phyloP scores from a whole-genome alignment of 2,329 filamentous ascomycete genomes.

The Tolypocladium tundrense region DNA sequence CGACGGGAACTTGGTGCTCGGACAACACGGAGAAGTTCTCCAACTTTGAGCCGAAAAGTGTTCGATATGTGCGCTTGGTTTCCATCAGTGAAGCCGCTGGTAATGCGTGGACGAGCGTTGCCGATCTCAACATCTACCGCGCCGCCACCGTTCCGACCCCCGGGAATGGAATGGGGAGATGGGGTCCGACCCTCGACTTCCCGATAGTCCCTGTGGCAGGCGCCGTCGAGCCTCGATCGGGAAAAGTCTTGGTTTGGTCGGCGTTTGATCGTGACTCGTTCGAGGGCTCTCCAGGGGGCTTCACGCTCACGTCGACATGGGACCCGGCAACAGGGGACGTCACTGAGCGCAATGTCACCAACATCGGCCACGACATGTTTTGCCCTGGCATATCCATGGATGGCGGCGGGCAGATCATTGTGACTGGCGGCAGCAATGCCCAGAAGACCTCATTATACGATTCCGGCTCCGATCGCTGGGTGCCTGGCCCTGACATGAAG shows the following conservation, averaged over 20 bases:
- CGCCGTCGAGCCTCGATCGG: constrained; percentile 1
- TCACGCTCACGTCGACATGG: constrained; percentile 8
- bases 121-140: constrained; percentile 20
- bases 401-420: constrained; percentile 35
- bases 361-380: constrained; percentile 45
- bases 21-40: constrained; percentile 19
- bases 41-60: constrained; percentile 18
- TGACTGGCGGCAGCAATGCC: constrained; percentile 43
- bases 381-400: constrained; percentile 38
- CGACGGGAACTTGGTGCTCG: constrained; percentile 17
- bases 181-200: constrained; percentile 24
- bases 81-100: constrained; percentile 18
- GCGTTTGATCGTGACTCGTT: constrained; percentile 7
- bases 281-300: constrained; percentile 3
- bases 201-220: constrained; percentile 21
- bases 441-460: constrained; percentile 38
- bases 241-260: constrained; percentile 4
- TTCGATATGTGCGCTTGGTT: constrained; percentile 18
- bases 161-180: constrained; percentile 15
- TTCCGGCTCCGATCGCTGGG: constrained; percentile 26
- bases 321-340: constrained; percentile 9
- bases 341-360: constrained; percentile 17
- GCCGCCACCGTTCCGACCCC: constrained; percentile 11
- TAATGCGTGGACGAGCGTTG: constrained; percentile 19
- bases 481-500: constrained; percentile 27